Evolutionary conservation across 2,329 filamentous ascomycete genomes (phyloP).

Genomic region (Stagonosporopsis rhizophila): DNA sequence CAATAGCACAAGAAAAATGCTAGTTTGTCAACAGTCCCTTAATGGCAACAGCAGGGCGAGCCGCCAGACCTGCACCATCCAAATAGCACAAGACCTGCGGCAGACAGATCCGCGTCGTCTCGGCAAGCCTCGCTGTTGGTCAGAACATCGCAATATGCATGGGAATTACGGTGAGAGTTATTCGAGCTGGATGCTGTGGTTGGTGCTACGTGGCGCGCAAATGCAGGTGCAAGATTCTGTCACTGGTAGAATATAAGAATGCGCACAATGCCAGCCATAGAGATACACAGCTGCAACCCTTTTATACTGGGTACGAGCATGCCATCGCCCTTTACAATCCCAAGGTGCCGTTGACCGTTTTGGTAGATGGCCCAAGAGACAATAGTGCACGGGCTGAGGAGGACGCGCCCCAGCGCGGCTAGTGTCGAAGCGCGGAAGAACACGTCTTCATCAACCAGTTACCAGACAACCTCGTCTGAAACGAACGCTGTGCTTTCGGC

Average conservation of each 20-base stretch:
- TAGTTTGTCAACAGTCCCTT: conserved; percentile 5
- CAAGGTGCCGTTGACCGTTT: conserved; percentile 15
- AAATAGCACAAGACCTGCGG: not conserved
- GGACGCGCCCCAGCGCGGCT: conserved; percentile 6
- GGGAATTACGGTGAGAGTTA: conserved; percentile 12
- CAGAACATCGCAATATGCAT: conserved; percentile 1
- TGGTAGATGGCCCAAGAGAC: conserved; percentile 11
- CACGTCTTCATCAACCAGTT: conserved; percentile 9
- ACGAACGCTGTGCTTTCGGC: conserved; percentile 2
- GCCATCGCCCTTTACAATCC: conserved; percentile 9
- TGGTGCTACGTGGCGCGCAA: conserved; percentile 22
- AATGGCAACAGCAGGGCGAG: not conserved
- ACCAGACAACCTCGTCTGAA: not conserved
- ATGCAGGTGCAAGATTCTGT: conserved; percentile 19
- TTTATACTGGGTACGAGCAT: conserved; percentile 13
- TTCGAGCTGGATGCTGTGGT: conserved; percentile 5
- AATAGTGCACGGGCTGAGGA: conserved; percentile 9
- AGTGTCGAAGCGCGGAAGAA: conserved; percentile 16
- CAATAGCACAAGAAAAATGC: conserved; percentile 13
- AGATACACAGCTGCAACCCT: conserved; percentile 21
- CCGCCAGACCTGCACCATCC: conserved; percentile 1
- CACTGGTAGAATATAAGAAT: conserved; percentile 22
- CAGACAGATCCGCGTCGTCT: not conserved
- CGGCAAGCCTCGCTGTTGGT: conserved; percentile 10
- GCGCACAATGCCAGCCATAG: conserved; percentile 19